phyloP scores from a whole-genome alignment of 345 rosid genomes.

The Populus davidiana region DNA sequence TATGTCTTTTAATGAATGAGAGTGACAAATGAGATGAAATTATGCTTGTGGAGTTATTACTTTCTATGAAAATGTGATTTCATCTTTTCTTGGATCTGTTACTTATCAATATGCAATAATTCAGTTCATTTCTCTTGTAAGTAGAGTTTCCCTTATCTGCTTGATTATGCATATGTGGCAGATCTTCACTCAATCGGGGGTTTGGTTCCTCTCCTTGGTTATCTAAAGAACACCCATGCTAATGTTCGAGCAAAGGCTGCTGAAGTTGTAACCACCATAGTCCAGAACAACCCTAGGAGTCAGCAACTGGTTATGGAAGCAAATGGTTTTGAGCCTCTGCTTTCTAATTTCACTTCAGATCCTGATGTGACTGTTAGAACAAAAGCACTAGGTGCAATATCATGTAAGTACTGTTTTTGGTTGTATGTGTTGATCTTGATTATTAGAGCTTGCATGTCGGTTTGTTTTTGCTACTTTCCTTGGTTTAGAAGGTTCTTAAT shows the following conservation, averaged over 20 bases:
- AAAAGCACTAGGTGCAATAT: constrained; percentile 87
- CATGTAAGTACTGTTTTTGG: constrained; percentile 56
- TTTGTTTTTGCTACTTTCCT: neutral
- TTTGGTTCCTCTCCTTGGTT: constrained; percentile 74
- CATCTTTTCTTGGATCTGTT: neutral
- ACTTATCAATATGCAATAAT: neutral
- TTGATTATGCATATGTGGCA: constrained; percentile 17
- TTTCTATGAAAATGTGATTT: neutral
- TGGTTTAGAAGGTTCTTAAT: constrained; percentile 6
- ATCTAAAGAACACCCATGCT: constrained; percentile 66
- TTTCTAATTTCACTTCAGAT: constrained; percentile 61
- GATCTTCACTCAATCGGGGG: constrained; percentile 95
- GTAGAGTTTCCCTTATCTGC: neutral
- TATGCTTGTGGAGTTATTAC: neutral
- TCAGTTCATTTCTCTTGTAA: neutral
- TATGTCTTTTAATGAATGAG: neutral
- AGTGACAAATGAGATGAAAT: too few relatives aligned
- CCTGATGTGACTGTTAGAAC: constrained; percentile 62
- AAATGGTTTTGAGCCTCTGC: constrained; percentile 76
- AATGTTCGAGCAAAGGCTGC: constrained; percentile 89
- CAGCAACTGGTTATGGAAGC: constrained; percentile 95
- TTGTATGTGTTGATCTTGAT: neutral
- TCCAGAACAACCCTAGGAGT: constrained; percentile 86
- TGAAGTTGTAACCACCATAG: constrained; percentile 74
- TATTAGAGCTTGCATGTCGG: neutral